Evolutionary conservation across 768 basidiomycete genomes (phyloP).

Genomic region (Amanita rimosa): DNA sequence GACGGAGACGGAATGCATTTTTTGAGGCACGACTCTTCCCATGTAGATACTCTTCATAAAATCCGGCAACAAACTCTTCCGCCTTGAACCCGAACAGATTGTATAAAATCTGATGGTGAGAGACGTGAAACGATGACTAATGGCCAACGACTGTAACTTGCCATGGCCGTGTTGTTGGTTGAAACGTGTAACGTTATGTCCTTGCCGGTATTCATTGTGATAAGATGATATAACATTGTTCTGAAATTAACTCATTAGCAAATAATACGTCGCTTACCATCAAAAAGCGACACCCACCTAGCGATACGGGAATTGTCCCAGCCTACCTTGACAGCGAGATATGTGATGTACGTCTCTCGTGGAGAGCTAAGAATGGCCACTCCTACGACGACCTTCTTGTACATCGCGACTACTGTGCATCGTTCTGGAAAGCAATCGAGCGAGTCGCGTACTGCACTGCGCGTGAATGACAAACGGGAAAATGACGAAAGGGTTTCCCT

Average conservation of each 20-base stretch:
- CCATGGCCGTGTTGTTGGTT: constrained; percentile 73
- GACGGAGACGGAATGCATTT: constrained; percentile 69
- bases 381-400: constrained; percentile 63
- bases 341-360: constrained; percentile 74
- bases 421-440: constrained; percentile 58
- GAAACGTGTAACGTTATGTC: constrained; percentile 82
- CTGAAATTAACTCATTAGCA: constrained; percentile 22
- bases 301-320: constrained; percentile 78
- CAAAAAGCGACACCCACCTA: constrained; percentile 30
- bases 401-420: constrained; percentile 66
- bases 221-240: constrained; percentile 70
- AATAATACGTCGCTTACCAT: constrained; percentile 3
- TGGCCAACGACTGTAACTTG: constrained; percentile 16
- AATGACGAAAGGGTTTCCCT: constrained; percentile 9
- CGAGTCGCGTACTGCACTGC: constrained; percentile 49
- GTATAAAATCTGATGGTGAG: constrained; percentile 47
- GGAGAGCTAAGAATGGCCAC: constrained; percentile 69
- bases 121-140: not conserved
- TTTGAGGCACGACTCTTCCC: constrained; percentile 59
- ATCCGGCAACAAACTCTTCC: constrained; percentile 73
- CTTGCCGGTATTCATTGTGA: constrained; percentile 56
- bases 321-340: constrained; percentile 64
- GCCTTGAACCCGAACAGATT: constrained; percentile 85
- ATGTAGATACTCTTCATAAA: constrained; percentile 74
- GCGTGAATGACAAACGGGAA: not conserved